Evolutionary conservation across 2,329 filamentous ascomycete species (phyloP).

Genomic region (Curvularia hawaiiensis): DNA sequence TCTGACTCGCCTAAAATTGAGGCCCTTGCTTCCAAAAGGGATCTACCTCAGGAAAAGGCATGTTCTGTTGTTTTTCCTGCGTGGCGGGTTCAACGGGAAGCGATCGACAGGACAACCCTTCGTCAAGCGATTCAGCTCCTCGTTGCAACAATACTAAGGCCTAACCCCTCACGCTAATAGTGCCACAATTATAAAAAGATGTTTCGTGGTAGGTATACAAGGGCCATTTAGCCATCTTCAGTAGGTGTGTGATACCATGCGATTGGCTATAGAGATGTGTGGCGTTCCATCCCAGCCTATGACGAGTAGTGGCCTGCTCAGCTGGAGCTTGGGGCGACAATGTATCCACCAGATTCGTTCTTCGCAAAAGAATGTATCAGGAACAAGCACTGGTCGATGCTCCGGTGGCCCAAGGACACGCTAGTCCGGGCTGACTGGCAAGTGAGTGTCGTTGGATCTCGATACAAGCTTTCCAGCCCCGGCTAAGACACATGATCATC

Average conservation of each 20-base stretch:
- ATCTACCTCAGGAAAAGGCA: neutral
- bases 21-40: neutral
- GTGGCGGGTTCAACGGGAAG: neutral
- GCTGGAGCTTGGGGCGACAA: slow-evolving; percentile 5
- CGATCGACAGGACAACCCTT: slow-evolving; percentile 6
- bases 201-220: neutral
- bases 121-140: slow-evolving; percentile 4
- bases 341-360: slow-evolving; percentile 1
- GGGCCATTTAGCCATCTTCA: neutral
- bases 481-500: neutral
- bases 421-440: neutral
- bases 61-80: slow-evolving; percentile 3
- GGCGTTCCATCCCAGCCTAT: neutral
- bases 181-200: no score
- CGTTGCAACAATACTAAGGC: neutral
- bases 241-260: neutral
- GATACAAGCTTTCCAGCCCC: neutral
- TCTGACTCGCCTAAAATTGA: neutral
- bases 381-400: slow-evolving; percentile 6
- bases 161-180: neutral
- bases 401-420: neutral
- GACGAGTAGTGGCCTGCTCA: neutral
- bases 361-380: neutral
- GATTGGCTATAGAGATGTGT: neutral
- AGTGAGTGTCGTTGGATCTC: neutral